phyloP scores from a whole-genome alignment of 2,329 filamentous ascomycete species.

The Pseudopithomyces maydicus region DNA sequence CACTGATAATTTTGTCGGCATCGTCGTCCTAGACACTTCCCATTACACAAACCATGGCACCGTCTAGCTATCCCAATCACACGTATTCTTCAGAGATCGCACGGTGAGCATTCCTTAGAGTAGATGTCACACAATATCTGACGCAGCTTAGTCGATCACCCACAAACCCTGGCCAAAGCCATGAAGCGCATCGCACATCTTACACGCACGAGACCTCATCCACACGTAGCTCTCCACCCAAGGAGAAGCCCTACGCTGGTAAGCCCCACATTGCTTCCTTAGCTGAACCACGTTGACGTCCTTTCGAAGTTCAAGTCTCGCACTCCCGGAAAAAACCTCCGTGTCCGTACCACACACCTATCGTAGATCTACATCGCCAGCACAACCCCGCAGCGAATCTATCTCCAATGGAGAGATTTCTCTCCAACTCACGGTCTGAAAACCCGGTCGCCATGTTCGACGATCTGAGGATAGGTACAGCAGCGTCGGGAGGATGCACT shows the following conservation, averaged over 20 bases:
- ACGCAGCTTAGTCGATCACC: too few species aligned
- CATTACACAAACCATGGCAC: neutral
- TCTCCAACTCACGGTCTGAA: neutral
- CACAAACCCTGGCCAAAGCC: neutral
- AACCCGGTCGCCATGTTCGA: neutral
- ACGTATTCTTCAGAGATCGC: neutral
- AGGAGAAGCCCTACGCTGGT: neutral
- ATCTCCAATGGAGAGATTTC: constrained; percentile 3
- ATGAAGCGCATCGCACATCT: neutral
- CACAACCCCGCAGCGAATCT: neutral
- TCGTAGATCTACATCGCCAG: neutral
- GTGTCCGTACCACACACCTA: constrained; percentile 1
- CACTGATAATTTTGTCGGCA: too few species aligned
- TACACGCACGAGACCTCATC: neutral
- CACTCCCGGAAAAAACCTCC: neutral
- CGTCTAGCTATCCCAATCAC: neutral
- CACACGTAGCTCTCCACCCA: neutral
- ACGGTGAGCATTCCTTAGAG: neutral
- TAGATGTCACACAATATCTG: too few species aligned
- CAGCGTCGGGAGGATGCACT: constrained; percentile 2
- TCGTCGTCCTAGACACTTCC: too few species aligned
- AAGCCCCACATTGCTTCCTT: neutral
- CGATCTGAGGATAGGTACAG: neutral
- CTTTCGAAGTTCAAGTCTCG: neutral
- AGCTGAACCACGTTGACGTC: neutral